Conservation (phyloP, 2,329 filamentous ascomycete species). For the Ascochyta clinopodiicola region DNA sequence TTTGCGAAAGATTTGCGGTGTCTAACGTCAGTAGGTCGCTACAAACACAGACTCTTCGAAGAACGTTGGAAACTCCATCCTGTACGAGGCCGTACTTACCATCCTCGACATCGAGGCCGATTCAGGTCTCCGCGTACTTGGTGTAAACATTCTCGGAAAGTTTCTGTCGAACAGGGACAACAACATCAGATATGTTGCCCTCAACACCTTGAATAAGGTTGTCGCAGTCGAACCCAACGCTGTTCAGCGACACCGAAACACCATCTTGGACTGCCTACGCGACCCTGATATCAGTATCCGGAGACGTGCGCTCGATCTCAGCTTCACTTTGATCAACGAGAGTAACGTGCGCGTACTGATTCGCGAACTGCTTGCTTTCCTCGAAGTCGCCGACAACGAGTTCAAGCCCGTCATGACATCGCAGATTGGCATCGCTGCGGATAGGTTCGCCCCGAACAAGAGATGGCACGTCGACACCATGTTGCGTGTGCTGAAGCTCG, state of each 20-base stretch:
- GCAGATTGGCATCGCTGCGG: constrained; percentile 95
- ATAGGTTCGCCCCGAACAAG: constrained; percentile 95
- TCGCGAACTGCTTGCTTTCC: constrained; percentile 88
- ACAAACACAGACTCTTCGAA: constrained; percentile 98
- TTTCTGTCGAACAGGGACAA: constrained; percentile 99
- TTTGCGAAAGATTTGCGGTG: not conserved
- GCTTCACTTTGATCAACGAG: constrained; percentile 98
- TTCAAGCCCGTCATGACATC: constrained; percentile 99
- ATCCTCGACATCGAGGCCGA: constrained; percentile 99
- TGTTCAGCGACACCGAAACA: constrained; percentile 95
- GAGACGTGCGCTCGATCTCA: constrained; percentile 91
- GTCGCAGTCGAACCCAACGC: constrained; percentile 98
- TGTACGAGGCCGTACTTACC: constrained; percentile 95
- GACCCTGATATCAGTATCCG: constrained; percentile 99
- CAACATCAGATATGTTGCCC: constrained; percentile 96
- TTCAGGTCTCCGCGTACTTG: constrained; percentile 88
- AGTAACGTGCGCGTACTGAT: constrained; percentile 93
- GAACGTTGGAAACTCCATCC: constrained; percentile 97
- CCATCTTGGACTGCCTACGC: constrained; percentile 91
- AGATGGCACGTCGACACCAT: constrained; percentile 99
- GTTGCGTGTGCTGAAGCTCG: constrained; percentile 85
- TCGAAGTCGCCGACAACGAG: constrained; percentile 96
- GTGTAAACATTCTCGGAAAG: constrained; percentile 97
- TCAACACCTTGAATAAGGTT: constrained; percentile 97
- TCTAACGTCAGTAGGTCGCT: constrained; percentile 66